Percentiles rank a stretch among this genome's conserved stretches.
phyloP scores from a whole-genome alignment of 495 filamentous ascomycete species.

The Daldinia bambusicola region DNA sequence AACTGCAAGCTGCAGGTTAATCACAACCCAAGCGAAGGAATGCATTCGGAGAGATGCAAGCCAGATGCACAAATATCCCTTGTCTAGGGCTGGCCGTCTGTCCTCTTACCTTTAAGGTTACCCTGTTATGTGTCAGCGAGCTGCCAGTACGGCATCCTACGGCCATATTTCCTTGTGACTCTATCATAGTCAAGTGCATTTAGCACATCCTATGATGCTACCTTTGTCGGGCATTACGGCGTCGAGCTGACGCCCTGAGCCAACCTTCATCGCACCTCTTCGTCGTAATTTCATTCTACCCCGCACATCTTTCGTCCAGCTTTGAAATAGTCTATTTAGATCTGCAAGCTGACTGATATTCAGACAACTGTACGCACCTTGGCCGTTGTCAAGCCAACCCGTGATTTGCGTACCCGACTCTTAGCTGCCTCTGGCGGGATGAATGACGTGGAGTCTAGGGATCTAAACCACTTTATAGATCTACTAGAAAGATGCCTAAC shows the following conservation, averaged over 20 bases:
- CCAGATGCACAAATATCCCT: conserved; percentile 28
- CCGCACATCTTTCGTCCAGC: conserved; percentile 11
- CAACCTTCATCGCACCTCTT: conserved; percentile 17
- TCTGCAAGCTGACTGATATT: conserved; percentile 22
- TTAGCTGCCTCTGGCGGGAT: conserved; percentile 77
- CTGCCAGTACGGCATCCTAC: conserved; percentile 24
- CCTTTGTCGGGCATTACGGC: conserved; percentile 27
- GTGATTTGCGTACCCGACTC: conserved; percentile 82
- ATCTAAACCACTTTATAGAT: conserved; percentile 83
- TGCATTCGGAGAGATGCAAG: conserved; percentile 27
- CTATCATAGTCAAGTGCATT: conserved; percentile 21
- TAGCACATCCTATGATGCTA: conserved; percentile 17
- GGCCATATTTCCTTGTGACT: conserved; percentile 24
- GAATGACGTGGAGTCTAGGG: conserved; percentile 77
- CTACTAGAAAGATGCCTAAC: conserved; percentile 86
- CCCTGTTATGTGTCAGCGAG: conserved; percentile 5
- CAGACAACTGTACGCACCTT: conserved; percentile 74
- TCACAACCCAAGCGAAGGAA: conserved; percentile 23
- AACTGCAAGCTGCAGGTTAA: conserved; percentile 37
- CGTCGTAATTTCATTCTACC: conserved; percentile 19
- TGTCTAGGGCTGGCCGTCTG: neutral
- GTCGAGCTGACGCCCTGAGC: conserved; percentile 30
- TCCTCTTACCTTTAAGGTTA: conserved; percentile 4
- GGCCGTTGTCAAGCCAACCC: conserved; percentile 79
- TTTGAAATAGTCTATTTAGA: neutral